A percentile compares a stretch with the other conserved stretches of the same genome.
Evolutionary conservation across 164 flowering plant species (phyloP).

Genomic region (Liquidambar formosana): DNA sequence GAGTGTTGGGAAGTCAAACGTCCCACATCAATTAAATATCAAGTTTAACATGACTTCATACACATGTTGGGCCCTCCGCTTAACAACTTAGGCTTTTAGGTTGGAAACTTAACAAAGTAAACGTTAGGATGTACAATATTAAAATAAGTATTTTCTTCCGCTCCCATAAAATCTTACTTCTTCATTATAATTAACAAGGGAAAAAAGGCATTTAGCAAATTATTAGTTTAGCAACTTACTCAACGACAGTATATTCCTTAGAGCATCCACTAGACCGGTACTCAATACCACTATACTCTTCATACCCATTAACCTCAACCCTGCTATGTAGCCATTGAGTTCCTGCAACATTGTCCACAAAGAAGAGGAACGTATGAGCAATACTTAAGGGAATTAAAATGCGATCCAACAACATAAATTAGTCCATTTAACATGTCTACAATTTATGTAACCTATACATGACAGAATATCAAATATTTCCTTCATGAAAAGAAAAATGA

Average conservation of each 20-base stretch:
- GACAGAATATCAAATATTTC: too few species aligned
- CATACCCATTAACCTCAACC: constrained; percentile 83
- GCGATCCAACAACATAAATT: neutral
- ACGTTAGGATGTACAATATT: too few species aligned
- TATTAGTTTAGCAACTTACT: constrained; percentile 46
- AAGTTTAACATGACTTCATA: too few species aligned
- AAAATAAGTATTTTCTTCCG: neutral
- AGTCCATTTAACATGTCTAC: neutral
- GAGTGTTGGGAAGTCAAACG: too few species aligned
- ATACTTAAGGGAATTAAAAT: neutral
- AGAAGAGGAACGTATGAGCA: neutral
- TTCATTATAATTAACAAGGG: neutral
- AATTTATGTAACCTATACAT: neutral
- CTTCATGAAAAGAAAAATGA: too few species aligned
- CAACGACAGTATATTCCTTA: constrained; percentile 70
- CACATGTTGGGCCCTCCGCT: too few species aligned
- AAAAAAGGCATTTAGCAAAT: neutral
- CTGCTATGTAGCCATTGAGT: constrained; percentile 93
- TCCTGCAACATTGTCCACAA: constrained; percentile 41
- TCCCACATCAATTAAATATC: too few species aligned
- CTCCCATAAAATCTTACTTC: neutral
- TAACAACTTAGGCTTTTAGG: too few species aligned
- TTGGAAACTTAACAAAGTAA: too few species aligned
- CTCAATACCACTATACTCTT: constrained; percentile 83
- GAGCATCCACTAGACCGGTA: constrained; percentile 91